Conservation (phyloP, 345 rosid genomes). For the Ceriops tagal region DNA sequence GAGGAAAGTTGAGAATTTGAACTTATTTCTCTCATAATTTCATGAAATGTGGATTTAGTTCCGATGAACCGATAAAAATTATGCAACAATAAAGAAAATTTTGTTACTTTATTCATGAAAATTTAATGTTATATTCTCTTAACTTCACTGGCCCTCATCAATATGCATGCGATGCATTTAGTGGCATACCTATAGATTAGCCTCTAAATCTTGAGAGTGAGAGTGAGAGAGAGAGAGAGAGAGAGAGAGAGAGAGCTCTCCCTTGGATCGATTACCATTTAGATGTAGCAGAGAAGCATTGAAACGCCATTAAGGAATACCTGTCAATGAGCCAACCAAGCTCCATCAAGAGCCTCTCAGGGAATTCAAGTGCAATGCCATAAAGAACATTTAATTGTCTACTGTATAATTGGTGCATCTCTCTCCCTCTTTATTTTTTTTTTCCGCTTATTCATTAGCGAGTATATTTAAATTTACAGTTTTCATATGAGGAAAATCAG, state of each 20-base stretch:
- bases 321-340: slow-evolving; percentile 28
- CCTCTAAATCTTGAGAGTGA: slow-evolving; percentile 16
- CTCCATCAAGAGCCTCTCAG: slow-evolving; percentile 20
- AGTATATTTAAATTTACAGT: not conserved
- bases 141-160: slow-evolving; percentile 16
- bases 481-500: slow-evolving; percentile 14
- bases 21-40: no score
- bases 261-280: slow-evolving; percentile 3
- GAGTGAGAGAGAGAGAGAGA: not conserved
- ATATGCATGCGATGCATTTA: slow-evolving; percentile 31
- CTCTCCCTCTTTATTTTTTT: not conserved
- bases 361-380: slow-evolving; percentile 15
- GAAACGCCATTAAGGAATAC: slow-evolving; percentile 28
- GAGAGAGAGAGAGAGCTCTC: not conserved
- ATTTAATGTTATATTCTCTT: slow-evolving; percentile 23
- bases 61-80: not conserved
- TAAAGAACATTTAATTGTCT: slow-evolving; percentile 25
- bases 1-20: no score
- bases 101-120: not conserved
- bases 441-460: not conserved
- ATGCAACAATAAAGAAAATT: not conserved
- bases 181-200: slow-evolving; percentile 22
- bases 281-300: slow-evolving; percentile 18
- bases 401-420: not conserved
- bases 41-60: not conserved